Evolutionary conservation across 2,329 filamentous ascomycete genomes (phyloP).

Genomic region (Stromatinia cepivora): DNA sequence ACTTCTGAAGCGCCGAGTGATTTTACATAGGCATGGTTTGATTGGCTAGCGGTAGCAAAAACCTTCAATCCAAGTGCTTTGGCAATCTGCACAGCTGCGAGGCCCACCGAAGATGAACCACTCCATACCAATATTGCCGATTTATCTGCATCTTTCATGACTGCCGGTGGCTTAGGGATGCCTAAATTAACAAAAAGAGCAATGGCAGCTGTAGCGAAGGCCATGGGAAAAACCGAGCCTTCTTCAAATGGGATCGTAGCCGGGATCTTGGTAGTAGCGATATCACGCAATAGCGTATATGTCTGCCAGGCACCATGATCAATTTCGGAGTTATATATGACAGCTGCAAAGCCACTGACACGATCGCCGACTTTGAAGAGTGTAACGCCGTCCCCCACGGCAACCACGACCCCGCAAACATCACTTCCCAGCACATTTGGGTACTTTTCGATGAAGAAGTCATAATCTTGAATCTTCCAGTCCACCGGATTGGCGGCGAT

Average conservation of each 20-base stretch:
- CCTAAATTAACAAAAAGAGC: too few relatives aligned
- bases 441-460: conserved; percentile 28
- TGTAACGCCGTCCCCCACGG: fast-evolving
- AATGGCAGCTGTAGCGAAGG: neutral
- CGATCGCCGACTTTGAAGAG: neutral
- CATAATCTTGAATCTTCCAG: conserved; percentile 40
- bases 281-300: neutral
- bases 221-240: neutral
- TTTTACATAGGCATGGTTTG: too few relatives aligned
- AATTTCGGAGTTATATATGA: neutral
- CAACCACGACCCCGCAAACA: too few relatives aligned
- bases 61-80: too few relatives aligned
- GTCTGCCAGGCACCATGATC: neutral
- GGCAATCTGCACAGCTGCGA: too few relatives aligned
- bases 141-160: too few relatives aligned
- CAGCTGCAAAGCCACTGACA: neutral
- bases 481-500: conserved; percentile 45
- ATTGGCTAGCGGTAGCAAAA: too few relatives aligned
- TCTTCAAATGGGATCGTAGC: neutral
- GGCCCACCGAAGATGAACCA: too few relatives aligned
- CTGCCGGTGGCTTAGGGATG: too few relatives aligned
- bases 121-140: too few relatives aligned
- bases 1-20: too few relatives aligned
- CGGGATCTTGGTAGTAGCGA: neutral
- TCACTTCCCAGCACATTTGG: conserved; percentile 39